Conservation (phyloP, 116 monocot species). For the Thalassia testudinum region DNA sequence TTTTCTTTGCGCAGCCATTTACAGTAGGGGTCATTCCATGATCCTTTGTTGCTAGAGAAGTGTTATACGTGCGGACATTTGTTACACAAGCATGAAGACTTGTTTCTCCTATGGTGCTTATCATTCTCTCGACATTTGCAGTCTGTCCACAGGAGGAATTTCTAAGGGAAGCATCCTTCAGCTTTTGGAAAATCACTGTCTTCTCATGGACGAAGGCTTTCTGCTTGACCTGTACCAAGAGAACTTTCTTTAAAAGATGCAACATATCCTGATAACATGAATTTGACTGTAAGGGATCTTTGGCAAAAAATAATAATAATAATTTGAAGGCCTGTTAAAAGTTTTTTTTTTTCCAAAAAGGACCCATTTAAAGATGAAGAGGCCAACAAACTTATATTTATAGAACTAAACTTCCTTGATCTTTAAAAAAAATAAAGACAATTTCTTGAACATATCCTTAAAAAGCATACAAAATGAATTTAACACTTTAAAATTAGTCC, state of each 20-base stretch:
- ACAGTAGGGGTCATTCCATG: too few species aligned
- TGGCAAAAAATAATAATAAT: background rate
- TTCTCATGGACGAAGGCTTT: conserved; percentile 20
- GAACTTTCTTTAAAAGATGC: background rate
- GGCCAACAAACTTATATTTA: too few species aligned
- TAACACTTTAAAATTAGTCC: too few species aligned
- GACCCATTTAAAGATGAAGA: too few species aligned
- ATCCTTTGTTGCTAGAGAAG: background rate
- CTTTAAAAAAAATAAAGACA: too few species aligned
- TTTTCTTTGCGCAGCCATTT: too few species aligned
- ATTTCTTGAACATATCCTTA: too few species aligned
- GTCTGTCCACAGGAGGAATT: conserved; percentile 8
- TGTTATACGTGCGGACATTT: background rate
- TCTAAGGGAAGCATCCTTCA: conserved; percentile 3
- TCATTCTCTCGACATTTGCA: conserved; percentile 2
- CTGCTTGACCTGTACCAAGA: conserved; percentile 14
- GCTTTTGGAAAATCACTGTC: conserved; percentile 7
- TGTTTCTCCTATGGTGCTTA: background rate
- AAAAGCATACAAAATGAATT: too few species aligned
- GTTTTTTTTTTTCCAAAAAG: too few species aligned
- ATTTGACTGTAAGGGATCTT: background rate
- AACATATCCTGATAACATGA: background rate
- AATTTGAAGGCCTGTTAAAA: too few species aligned
- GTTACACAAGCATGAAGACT: conserved; percentile 11
- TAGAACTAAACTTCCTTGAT: too few species aligned